phyloP scores from a whole-genome alignment of 108 stramenopile genomes.

The Mediolabrus comicus region DNA sequence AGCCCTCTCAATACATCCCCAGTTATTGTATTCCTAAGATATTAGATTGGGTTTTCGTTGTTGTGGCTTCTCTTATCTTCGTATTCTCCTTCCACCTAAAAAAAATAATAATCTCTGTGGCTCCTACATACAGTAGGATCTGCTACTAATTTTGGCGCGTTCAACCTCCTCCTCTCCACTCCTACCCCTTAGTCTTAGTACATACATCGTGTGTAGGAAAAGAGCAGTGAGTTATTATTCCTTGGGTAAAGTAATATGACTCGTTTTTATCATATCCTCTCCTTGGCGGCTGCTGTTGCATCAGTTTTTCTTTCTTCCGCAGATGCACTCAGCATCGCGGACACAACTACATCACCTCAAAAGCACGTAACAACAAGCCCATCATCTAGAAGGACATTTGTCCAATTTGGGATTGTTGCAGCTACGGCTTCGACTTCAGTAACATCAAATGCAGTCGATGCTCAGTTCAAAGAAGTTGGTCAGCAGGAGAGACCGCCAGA shows the following conservation, averaged over 20 bases:
- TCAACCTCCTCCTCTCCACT: background rate
- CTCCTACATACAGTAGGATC: too few species aligned
- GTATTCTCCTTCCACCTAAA: too few species aligned
- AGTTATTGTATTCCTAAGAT: too few species aligned
- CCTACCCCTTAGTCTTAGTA: background rate
- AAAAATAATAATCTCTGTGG: too few species aligned
- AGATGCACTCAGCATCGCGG: constrained; percentile 2
- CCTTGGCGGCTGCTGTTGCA: background rate
- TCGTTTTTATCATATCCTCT: background rate
- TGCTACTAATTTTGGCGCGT: too few species aligned
- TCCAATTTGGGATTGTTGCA: background rate
- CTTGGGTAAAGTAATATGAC: background rate
- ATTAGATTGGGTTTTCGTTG: too few species aligned
- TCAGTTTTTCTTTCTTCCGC: background rate
- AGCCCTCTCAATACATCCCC: too few species aligned
- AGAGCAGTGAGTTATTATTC: too few species aligned
- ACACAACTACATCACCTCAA: background rate
- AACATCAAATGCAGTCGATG: background rate
- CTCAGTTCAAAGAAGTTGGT: constrained; percentile 52
- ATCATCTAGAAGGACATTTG: background rate
- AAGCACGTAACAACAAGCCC: background rate
- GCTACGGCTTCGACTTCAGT: background rate
- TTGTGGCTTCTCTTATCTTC: too few species aligned
- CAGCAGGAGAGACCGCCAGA: constrained; percentile 54
- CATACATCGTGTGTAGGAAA: background rate